phyloP scores from a whole-genome alignment of 148 eudicot genomes.

The Linanthus parryae region DNA sequence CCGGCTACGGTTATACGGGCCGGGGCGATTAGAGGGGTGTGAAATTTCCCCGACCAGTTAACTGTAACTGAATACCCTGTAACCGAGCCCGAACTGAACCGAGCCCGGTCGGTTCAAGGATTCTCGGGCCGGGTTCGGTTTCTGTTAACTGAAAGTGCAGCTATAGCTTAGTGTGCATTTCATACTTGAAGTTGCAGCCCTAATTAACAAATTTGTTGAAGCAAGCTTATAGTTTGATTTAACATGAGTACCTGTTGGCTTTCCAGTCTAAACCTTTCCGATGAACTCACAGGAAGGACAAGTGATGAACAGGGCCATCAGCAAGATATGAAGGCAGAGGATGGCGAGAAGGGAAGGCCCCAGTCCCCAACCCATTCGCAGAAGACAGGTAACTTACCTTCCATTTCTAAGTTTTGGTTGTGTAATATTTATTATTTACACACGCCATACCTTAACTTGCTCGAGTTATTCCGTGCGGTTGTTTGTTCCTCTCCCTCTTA shows the following conservation, averaged over 20 bases:
- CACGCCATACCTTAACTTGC: background rate
- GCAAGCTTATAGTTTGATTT: too few species aligned
- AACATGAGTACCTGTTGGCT: background rate
- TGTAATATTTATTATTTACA: background rate
- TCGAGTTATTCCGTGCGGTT: background rate
- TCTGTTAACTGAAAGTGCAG: too few species aligned
- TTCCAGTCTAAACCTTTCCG: background rate
- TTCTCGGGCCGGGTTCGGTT: too few species aligned
- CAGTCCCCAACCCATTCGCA: conserved; percentile 32
- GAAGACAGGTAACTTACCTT: conserved; percentile 27
- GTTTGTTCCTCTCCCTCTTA: background rate
- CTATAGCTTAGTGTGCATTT: too few species aligned
- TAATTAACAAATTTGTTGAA: too few species aligned
- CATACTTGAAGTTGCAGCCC: too few species aligned
- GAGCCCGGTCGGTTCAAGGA: too few species aligned
- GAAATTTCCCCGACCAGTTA: too few species aligned
- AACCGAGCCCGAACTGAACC: too few species aligned
- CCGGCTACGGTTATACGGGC: too few species aligned
- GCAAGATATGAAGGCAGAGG: conserved; percentile 18
- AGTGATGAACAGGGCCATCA: conserved; percentile 3
- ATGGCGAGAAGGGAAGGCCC: conserved; percentile 4
- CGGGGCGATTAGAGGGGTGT: too few species aligned
- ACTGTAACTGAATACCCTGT: too few species aligned
- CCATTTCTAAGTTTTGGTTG: background rate
- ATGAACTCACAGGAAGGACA: conserved; percentile 2